Evolutionary conservation across 2,329 filamentous ascomycete genomes (phyloP).

Genomic region (Colletotrichum chlorophyti): DNA sequence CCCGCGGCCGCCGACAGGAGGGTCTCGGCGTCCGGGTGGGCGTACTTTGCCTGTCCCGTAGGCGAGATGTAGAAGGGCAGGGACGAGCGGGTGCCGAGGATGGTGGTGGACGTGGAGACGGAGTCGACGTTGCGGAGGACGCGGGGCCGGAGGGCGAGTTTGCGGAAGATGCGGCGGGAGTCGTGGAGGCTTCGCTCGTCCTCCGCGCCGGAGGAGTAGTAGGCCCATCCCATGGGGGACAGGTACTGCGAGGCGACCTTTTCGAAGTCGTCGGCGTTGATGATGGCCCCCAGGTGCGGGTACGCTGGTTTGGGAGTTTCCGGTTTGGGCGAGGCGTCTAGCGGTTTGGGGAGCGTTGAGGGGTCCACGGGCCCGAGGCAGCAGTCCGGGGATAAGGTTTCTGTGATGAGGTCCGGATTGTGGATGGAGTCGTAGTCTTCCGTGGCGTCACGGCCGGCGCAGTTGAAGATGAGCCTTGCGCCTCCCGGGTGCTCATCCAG

Average conservation of each 20-base stretch:
- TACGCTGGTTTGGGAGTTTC: constrained; percentile 3
- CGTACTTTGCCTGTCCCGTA: constrained; percentile 67
- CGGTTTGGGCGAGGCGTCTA: neutral
- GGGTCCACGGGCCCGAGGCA: constrained; percentile 36
- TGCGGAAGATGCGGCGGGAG: constrained; percentile 76
- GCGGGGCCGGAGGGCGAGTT: constrained; percentile 75
- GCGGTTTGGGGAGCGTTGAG: neutral
- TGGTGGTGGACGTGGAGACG: constrained; percentile 60
- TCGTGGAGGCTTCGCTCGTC: constrained; percentile 76
- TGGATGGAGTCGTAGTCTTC: constrained; percentile 43
- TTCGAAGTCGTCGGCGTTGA: constrained; percentile 46
- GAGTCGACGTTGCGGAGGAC: constrained; percentile 80
- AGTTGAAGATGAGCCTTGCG: constrained; percentile 38
- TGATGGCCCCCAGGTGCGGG: constrained; percentile 38
- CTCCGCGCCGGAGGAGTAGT: constrained; percentile 85
- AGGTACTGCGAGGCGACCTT: constrained; percentile 39
- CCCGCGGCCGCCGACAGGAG: constrained; percentile 5
- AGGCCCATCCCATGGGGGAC: constrained; percentile 48
- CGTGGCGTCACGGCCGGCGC: constrained; percentile 43
- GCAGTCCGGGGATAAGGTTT: constrained; percentile 35
- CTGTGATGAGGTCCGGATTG: constrained; percentile 35
- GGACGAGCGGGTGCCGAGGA: constrained; percentile 59
- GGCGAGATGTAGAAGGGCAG: constrained; percentile 70
- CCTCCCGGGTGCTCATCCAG: constrained; percentile 41
- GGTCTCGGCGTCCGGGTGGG: constrained; percentile 67